Percentiles rank a stretch among this genome's conserved stretches.
phyloP scores from a whole-genome alignment of 225 moss, liverwort and hornwort species.

The Pseudisothecium myosuroides region DNA sequence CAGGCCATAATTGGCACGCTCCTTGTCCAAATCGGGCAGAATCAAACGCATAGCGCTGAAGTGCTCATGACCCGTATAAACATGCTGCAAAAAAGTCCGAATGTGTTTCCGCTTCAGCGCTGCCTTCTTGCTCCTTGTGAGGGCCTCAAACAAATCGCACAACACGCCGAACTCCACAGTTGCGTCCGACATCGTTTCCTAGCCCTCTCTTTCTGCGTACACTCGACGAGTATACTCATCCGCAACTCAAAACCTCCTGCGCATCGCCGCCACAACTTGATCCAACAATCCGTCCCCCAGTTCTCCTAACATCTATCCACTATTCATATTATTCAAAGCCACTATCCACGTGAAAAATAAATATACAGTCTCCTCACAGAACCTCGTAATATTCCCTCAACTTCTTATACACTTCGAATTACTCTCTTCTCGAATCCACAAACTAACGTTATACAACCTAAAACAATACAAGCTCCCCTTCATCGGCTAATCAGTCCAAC shows the following conservation, averaged over 20 bases:
- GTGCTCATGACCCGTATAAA: conserved; percentile 50
- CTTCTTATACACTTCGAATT: neutral
- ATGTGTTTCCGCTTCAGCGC: conserved; percentile 55
- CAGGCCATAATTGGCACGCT: conserved; percentile 67
- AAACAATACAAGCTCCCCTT: neutral
- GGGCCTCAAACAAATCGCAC: conserved; percentile 53
- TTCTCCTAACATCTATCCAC: neutral
- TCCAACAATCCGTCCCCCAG: neutral
- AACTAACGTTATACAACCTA: neutral
- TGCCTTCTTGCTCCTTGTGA: conserved; percentile 28
- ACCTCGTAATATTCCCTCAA: neutral
- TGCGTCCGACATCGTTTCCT: conserved; percentile 42
- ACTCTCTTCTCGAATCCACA: neutral
- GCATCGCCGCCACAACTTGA: neutral
- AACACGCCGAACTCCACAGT: conserved; percentile 57
- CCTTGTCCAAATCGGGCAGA: conserved; percentile 70
- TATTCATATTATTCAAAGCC: neutral
- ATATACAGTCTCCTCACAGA: neutral
- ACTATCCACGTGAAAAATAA: neutral
- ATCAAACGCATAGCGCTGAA: conserved; percentile 87
- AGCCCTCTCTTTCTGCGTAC: neutral
- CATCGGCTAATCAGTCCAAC: neutral
- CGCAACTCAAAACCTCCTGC: neutral
- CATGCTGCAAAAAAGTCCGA: conserved; percentile 60
- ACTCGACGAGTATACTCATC: neutral